Percentiles rank a stretch among this genome's conserved stretches.
Evolutionary conservation across 2,329 filamentous ascomycete genomes (phyloP).

Genomic region (Ophiostoma sp.): DNA sequence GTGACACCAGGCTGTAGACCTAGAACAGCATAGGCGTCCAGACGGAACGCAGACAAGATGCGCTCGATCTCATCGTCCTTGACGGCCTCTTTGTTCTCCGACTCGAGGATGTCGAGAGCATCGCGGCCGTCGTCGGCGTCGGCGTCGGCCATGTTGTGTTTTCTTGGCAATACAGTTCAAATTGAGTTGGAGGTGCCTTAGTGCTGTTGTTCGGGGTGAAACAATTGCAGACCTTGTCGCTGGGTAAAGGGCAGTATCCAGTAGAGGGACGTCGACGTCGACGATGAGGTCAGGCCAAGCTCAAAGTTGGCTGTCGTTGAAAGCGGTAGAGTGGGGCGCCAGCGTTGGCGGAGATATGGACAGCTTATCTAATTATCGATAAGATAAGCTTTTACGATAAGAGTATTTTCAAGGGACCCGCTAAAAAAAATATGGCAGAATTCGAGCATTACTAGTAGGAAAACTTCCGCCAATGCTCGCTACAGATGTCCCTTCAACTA

Average conservation of each 20-base stretch:
- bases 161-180: neutral
- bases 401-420: slow-evolving; percentile 13
- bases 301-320: neutral
- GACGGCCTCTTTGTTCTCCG: slow-evolving; percentile 82
- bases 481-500: neutral
- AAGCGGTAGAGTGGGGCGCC: slow-evolving; percentile 11
- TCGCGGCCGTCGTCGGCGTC: slow-evolving; percentile 43
- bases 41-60: slow-evolving; percentile 83
- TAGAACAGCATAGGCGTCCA: slow-evolving; percentile 79
- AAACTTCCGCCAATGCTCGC: neutral
- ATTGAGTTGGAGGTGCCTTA: neutral
- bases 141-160: slow-evolving; percentile 27
- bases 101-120: slow-evolving; percentile 73
- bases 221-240: no score
- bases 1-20: slow-evolving; percentile 93
- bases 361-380: neutral
- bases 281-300: neutral
- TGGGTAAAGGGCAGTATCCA: no score
- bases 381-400: slow-evolving; percentile 20
- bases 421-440: slow-evolving; percentile 21
- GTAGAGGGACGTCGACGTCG: neutral
- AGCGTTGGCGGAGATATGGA: neutral
- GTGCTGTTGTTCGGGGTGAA: neutral
- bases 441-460: neutral
- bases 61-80: slow-evolving; percentile 97